Conservation (phyloP, 768 basidiomycete genomes). For the Mycena capillaripes region DNA sequence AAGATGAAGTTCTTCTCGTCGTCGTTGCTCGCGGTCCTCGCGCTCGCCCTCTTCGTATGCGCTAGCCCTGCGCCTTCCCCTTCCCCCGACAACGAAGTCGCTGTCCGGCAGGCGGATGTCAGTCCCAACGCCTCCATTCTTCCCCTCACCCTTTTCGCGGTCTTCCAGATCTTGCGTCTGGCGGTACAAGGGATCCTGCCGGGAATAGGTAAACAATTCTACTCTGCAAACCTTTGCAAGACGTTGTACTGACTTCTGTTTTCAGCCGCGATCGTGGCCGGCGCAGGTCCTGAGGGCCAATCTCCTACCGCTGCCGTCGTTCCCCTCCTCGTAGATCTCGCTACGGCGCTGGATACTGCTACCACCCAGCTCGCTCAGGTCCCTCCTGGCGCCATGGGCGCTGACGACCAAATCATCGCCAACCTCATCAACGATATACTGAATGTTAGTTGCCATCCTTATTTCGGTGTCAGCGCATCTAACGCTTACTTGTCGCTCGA, state of each 20-base stretch:
- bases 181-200: not conserved
- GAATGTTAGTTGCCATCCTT: not conserved
- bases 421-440: constrained; percentile 5
- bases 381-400: constrained; percentile 11
- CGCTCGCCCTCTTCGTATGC: constrained; percentile 3
- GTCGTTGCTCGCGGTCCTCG: constrained; percentile 8
- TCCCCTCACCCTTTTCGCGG: constrained; percentile 18
- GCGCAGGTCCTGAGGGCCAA: not conserved
- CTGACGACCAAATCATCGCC: constrained; percentile 13
- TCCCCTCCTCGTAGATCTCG: constrained; percentile 1
- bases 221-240: not conserved
- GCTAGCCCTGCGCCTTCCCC: not conserved
- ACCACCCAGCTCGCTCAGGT: constrained; percentile 2
- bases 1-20: constrained; percentile 18
- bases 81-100: not conserved
- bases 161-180: not conserved
- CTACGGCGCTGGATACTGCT: constrained; percentile 14
- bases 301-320: not conserved
- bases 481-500: not conserved
- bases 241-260: not conserved
- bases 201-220: not conserved
- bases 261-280: not conserved
- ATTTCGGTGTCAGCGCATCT: not conserved
- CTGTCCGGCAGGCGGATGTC: not conserved
- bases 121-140: not conserved